phyloP scores from a whole-genome alignment of 2,329 filamentous ascomycete species.

The Sporothrix variecibatus region DNA sequence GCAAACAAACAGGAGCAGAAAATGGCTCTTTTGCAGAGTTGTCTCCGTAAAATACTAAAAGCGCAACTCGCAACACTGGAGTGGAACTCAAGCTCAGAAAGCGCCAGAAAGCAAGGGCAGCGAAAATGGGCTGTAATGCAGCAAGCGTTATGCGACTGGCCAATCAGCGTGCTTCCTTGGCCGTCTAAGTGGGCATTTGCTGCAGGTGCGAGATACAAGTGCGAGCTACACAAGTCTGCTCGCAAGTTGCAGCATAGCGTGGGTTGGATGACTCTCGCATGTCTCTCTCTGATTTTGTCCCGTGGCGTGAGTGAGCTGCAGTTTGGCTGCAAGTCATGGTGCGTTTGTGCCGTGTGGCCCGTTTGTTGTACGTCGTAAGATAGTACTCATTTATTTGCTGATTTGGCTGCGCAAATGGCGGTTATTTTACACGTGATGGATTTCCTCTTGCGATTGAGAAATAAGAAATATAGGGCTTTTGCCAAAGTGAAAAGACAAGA shows the following conservation, averaged over 20 bases:
- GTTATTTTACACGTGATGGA: not conserved
- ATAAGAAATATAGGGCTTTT: not conserved
- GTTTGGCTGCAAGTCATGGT: constrained; percentile 11
- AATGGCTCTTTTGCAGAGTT: constrained; percentile 5
- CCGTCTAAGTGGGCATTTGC: not conserved
- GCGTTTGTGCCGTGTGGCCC: not conserved
- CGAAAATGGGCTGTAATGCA: not conserved
- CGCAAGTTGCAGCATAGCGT: not conserved
- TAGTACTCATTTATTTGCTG: not conserved
- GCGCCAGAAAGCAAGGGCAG: not conserved
- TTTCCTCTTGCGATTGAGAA: not conserved
- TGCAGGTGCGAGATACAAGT: not conserved
- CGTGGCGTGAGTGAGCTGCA: constrained; percentile 22
- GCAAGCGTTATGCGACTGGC: not conserved
- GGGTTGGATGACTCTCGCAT: not conserved
- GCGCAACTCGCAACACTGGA: not conserved
- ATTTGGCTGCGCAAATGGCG: not conserved
- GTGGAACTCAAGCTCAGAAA: not conserved
- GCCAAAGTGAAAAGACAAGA: not conserved
- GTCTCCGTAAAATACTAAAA: not conserved
- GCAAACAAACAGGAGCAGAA: not conserved
- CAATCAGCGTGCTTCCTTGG: not conserved
- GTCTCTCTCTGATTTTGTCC: not conserved
- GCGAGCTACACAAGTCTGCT: not conserved
- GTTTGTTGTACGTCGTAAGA: too few relatives aligned